A percentile compares a stretch with the other conserved stretches of the same genome.
phyloP scores from a whole-genome alignment of 805 yeast genomes.

The Zygoascus tannicola region DNA sequence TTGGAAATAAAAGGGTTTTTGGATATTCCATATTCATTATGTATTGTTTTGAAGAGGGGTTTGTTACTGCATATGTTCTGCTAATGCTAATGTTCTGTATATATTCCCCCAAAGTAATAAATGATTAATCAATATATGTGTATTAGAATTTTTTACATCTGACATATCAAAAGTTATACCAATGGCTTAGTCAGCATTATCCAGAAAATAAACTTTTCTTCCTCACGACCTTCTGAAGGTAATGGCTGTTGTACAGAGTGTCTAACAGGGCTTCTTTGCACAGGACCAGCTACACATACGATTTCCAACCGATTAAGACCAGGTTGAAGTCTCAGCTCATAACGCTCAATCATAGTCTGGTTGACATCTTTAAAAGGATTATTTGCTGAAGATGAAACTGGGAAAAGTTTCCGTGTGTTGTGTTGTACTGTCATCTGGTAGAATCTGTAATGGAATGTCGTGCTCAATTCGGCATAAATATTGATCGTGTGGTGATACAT shows the following conservation, averaged over 20 bases:
- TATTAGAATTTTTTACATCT: too few relatives aligned
- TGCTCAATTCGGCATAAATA: conserved; percentile 37
- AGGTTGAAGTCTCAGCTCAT: conserved; percentile 26
- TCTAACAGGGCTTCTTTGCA: conserved; percentile 8
- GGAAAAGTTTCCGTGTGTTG: conserved; percentile 23
- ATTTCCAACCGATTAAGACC: conserved; percentile 30
- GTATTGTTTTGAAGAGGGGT: too few relatives aligned
- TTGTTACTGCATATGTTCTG: too few relatives aligned
- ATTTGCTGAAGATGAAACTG: conserved; percentile 15
- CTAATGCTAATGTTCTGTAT: too few relatives aligned
- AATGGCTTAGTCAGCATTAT: conserved; percentile 1
- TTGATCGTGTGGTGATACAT: conserved; percentile 39
- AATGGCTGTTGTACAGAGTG: conserved; percentile 6
- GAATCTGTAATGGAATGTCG: conserved; percentile 28
- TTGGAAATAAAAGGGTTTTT: too few relatives aligned
- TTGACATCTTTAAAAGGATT: conserved; percentile 18
- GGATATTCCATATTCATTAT: too few relatives aligned
- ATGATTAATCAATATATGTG: too few relatives aligned
- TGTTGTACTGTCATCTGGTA: conserved; percentile 24
- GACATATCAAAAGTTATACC: too few relatives aligned
- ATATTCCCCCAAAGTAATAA: too few relatives aligned
- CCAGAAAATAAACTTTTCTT: conserved; percentile 11
- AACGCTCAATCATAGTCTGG: conserved; percentile 20
- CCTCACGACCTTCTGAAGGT: conserved; percentile 7
- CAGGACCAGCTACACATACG: conserved; percentile 15